Evolutionary conservation across 2,329 filamentous ascomycete genomes (phyloP).

Genomic region (Hansfordia pulvinata): DNA sequence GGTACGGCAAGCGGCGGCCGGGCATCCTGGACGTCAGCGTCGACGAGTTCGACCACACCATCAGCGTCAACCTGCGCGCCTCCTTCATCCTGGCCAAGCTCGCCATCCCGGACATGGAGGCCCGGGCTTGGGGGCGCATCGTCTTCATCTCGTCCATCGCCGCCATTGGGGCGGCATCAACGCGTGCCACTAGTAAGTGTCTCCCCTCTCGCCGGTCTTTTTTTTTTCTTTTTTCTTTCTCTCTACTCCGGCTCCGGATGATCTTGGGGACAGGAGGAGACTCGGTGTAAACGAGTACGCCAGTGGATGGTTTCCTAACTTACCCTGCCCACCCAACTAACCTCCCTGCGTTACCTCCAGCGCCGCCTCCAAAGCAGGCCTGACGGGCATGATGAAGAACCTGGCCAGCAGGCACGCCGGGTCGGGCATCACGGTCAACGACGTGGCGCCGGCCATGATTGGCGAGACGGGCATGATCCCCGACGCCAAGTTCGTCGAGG

Average conservation of each 20-base stretch:
- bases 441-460: slow-evolving; percentile 58
- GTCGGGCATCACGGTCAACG: slow-evolving; percentile 51
- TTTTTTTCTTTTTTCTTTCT: neutral
- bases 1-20: slow-evolving; percentile 47
- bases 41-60: slow-evolving; percentile 50
- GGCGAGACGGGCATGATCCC: slow-evolving; percentile 51
- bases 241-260: no score
- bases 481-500: slow-evolving; percentile 31
- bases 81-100: slow-evolving; percentile 49
- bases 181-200: slow-evolving; percentile 34
- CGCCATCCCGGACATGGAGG: slow-evolving; percentile 45
- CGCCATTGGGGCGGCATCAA: slow-evolving; percentile 51
- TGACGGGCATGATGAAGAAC: slow-evolving; percentile 53
- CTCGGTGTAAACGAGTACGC: no score
- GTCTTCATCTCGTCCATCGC: slow-evolving; percentile 52
- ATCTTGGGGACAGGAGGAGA: no score
- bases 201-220: neutral
- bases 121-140: slow-evolving; percentile 47
- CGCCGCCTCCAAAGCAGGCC: slow-evolving; percentile 46
- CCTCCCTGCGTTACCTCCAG: neutral
- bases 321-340: neutral
- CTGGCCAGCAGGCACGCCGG: slow-evolving; percentile 43
- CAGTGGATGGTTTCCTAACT: neutral
- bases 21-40: slow-evolving; percentile 43
- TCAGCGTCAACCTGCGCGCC: slow-evolving; percentile 47